Base-by-base conservation (phyloP, 1,284 basidiomycete genomes). In the Fomitopsis palustris region DNA sequence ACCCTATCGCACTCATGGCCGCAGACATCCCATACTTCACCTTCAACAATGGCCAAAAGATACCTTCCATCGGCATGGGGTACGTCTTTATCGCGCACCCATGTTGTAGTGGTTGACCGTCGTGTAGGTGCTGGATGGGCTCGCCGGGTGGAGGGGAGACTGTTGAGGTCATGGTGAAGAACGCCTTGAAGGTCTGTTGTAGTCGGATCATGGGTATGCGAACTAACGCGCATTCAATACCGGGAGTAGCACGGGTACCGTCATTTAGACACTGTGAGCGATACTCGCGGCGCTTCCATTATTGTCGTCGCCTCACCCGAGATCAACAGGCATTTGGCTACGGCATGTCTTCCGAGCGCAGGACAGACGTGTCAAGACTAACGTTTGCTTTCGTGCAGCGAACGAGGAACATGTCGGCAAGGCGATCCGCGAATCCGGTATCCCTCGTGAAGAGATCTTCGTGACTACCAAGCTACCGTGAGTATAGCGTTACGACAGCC, bases 381-480 rank as follows among this genome's bases (percentile, higher is more conserved):
- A 17, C 19, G 12, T 4, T 14, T 19, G 23, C 10, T 43, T 21
- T 17, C 4, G 14, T n/a, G 6, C 47, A 66, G 66, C 59, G 4
- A 82, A 79, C 64, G 75, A 77, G 54, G 70, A 70, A 49, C 71
- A 68, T 43, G 74, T 81, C 23, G 78, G 79, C 0, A 69, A 73
- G 27, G 81, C 77, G 0, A 70, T 83, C 55, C 71, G 75, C 54
- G 70, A 74, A 27, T 75, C 73, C 39, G 75, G 74, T 6, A 67
- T 78, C 33, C 72, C 75, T 38, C 68, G 81, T 47, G 72, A 75
- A 54, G 73, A 80, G 60, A 68, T 83, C 8, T 83, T 75, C 65
- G 65, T 83, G 12, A 74, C 78, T 1, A 72, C 74, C 2, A 74
- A 74, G 59, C 67, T 73, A 2, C 67, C 68, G 62, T 67, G 53